Evolutionary conservation across 495 filamentous ascomycete species (phyloP), one percentile per base, ranked within the genome.

Genomic region (Acidiella bohemica): DNA sequence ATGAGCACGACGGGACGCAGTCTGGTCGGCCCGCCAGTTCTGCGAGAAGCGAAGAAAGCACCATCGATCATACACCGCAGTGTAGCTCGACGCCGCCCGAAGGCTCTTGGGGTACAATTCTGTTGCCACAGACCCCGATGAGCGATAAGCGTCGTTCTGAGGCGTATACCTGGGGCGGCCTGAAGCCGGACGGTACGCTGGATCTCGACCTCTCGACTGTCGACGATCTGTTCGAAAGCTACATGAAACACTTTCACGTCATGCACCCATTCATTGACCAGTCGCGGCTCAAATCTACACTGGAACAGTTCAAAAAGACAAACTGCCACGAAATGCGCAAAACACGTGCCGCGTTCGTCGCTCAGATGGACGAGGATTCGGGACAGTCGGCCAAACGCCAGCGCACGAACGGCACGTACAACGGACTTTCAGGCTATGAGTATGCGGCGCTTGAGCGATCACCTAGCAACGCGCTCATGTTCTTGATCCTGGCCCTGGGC

Each of bases 221-320:
- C 8, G 64, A 65, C 43, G 67, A 61, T 28, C 78, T 84, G 28
- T 69, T 78, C 27, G 50, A 70, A n/a, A 81, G 76, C 56, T 97
- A 84, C 56, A 61, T 85, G 52, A 57, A 76, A 3, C 70, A 92
- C 54, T 79, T 97, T 28, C 80, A 93, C 49, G 81, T 75, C 39
- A 72, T 97, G 55, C 90, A 96, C 57, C 90, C 90, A 10, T 85
- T 95, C 53, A 67, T 97, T 23, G 65, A 79, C 47, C 63, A 67
- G 32, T 50, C 50, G 4, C 59, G 61, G n/a, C 51, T 81, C 12
- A 53, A 56, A 1, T 51, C 57, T 19, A 67, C 69, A 52, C 57
- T 76, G 8, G 60, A 68, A n/a, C 47, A 46, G 2, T 81, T 83
- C 46, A n/a, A n/a, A n/a, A n/a, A n/a, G n/a, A n/a, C n/a, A n/a